Percentiles rank a stretch among this genome's conserved stretches.
phyloP scores from a whole-genome alignment of 306 rosid species.

The Malus asiatica region DNA sequence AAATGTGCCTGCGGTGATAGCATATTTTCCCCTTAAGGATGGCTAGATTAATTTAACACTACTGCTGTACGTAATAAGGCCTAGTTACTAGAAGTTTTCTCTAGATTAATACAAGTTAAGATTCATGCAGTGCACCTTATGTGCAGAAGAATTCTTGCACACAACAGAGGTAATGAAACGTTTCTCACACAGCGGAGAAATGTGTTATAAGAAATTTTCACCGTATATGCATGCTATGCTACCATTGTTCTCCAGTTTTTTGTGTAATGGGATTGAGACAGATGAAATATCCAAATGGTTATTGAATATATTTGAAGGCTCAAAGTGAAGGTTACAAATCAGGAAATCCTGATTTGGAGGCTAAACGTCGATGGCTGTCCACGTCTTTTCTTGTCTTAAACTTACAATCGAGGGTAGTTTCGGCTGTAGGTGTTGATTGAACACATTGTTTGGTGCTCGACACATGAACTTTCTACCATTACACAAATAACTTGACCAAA shows the following conservation, averaged over 20 bases:
- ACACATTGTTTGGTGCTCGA: no score
- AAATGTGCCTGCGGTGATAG: slow-evolving; percentile 48
- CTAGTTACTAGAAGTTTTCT: neutral
- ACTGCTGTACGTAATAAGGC: neutral
- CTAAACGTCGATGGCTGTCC: neutral
- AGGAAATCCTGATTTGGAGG: neutral
- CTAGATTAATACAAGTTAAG: neutral
- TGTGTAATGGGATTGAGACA: neutral
- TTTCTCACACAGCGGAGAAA: neutral
- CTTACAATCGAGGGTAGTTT: neutral
- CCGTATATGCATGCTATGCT: neutral
- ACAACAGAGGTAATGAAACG: neutral
- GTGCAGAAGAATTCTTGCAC: neutral
- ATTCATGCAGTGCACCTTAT: neutral
- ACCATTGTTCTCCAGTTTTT: neutral
- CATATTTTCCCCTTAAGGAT: slow-evolving; percentile 40
- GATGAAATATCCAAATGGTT: neutral
- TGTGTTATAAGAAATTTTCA: neutral
- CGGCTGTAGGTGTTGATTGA: neutral
- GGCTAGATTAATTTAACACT: neutral
- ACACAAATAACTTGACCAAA: neutral
- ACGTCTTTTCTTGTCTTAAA: neutral
- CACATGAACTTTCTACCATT: neutral
- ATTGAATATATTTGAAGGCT: neutral
- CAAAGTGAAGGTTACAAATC: neutral